These are phyloP conservation scores for Sphagnum fallax DNA, from an alignment of 228 moss, liverwort and hornwort species.

Conservation along the genomic window DNA sequence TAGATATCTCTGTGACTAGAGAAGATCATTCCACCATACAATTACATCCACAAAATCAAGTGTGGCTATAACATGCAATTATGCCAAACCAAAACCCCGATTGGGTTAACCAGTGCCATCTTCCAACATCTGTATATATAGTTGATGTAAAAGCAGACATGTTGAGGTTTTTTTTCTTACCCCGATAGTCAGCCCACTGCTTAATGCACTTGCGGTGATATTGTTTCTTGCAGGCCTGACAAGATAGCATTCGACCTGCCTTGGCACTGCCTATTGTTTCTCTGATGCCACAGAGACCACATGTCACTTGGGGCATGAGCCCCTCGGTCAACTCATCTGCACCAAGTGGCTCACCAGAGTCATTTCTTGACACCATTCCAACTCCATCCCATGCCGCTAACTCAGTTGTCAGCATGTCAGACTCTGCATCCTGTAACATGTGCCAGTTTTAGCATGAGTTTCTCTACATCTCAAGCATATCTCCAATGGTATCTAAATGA, in stretches of 20 bases:
- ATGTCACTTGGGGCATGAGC: constrained; percentile 52
- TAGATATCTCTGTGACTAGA: no score
- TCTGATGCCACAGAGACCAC: constrained; percentile 72
- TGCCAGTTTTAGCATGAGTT: neutral
- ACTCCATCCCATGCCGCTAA: neutral
- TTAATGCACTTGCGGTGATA: constrained; percentile 90
- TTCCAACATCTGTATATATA: no score
- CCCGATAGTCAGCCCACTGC: constrained; percentile 80
- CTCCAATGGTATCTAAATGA: neutral
- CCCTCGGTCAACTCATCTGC: constrained; percentile 45
- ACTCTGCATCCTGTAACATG: neutral
- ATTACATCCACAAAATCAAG: neutral
- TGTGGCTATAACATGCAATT: neutral
- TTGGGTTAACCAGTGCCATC: no score
- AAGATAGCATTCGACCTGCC: constrained; percentile 82
- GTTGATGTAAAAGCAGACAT: neutral
- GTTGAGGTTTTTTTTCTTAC: constrained; percentile 18
- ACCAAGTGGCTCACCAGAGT: constrained; percentile 23
- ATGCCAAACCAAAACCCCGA: no score
- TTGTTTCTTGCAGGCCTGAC: constrained; percentile 66
- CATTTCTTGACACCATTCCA: constrained; percentile 30
- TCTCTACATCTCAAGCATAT: neutral
- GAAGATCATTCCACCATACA: no score
- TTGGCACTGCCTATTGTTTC: constrained; percentile 61
- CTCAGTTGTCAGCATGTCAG: constrained; percentile 6